A percentile compares a stretch with the other conserved stretches of the same genome.
These are phyloP conservation scores for Terana coerulea DNA, from an alignment of 768 basidiomycete genomes.

Conservation along the genomic window DNA sequence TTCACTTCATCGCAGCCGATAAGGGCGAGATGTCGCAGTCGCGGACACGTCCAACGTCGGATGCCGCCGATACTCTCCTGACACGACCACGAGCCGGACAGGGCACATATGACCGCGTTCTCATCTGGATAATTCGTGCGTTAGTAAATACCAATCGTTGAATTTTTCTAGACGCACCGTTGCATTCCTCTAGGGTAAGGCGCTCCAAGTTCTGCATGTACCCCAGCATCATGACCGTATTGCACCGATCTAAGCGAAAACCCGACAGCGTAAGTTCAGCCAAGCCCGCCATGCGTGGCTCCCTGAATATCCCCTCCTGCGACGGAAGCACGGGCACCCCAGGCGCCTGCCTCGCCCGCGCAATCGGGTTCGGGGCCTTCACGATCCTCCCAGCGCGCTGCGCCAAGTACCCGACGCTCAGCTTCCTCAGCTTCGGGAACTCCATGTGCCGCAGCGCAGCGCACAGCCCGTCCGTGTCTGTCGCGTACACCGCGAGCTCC, in stretches of 20 bases:
- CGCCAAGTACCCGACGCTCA: not conserved
- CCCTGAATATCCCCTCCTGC: slow-evolving; percentile 1
- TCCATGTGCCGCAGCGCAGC: not conserved
- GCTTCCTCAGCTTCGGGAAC: not conserved
- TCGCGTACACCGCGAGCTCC: not conserved
- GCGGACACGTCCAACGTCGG: not conserved
- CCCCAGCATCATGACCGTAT: not conserved
- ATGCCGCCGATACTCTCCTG: too few species aligned
- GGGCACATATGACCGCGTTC: not conserved
- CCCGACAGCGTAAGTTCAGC: not conserved
- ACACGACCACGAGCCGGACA: not conserved
- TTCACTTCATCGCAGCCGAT: not conserved
- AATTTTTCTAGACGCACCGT: not conserved
- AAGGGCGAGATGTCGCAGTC: not conserved
- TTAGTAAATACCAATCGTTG: not conserved
- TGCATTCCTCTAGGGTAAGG: not conserved
- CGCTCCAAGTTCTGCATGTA: not conserved
- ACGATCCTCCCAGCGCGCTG: not conserved
- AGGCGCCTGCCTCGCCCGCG: too few species aligned
- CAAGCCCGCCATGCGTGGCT: not conserved
- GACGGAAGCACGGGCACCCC: not conserved
- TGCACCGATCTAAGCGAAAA: not conserved
- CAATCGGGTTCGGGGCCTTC: not conserved
- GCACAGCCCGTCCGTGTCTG: not conserved
- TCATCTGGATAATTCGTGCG: not conserved